Evolutionary conservation across 768 basidiomycete species (phyloP).

Genomic region (Russula dissimulans): DNA sequence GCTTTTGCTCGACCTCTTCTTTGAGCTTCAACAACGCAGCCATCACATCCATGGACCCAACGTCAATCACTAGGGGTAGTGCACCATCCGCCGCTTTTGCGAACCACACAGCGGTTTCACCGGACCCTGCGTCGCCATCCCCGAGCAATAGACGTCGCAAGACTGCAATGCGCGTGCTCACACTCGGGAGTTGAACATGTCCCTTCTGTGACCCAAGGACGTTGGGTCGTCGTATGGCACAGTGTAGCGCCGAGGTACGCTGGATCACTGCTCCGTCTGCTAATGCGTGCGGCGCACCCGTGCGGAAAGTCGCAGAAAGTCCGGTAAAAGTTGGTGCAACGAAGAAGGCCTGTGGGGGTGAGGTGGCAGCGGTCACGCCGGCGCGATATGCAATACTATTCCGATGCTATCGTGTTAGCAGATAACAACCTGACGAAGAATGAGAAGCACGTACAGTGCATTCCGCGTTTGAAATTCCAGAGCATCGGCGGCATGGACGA

Average conservation of each 20-base stretch:
- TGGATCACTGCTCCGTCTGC: constrained; percentile 35
- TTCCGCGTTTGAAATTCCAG: constrained; percentile 38
- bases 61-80: constrained; percentile 55
- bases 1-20: constrained; percentile 36
- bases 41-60: constrained; percentile 69
- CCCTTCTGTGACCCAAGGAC: constrained; percentile 14
- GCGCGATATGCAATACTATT: constrained; percentile 37
- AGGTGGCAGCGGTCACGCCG: constrained; percentile 36
- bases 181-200: constrained; percentile 31
- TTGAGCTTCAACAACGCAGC: constrained; percentile 57
- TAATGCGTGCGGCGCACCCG: constrained; percentile 34
- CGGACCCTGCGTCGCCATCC: constrained; percentile 25
- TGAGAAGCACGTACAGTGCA: constrained; percentile 23
- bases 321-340: constrained; percentile 3
- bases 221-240: constrained; percentile 42
- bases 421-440: not conserved
- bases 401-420: not conserved
- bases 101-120: constrained; percentile 29
- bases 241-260: constrained; percentile 35
- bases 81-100: constrained; percentile 35
- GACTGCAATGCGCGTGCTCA: constrained; percentile 75
- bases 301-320: constrained; percentile 26
- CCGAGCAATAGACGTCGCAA: constrained; percentile 56
- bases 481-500: constrained; percentile 58
- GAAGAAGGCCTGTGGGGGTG: constrained; percentile 26